Evolutionary conservation across 75 land plant species (phyloP).

Genomic region (Pinus taeda): DNA sequence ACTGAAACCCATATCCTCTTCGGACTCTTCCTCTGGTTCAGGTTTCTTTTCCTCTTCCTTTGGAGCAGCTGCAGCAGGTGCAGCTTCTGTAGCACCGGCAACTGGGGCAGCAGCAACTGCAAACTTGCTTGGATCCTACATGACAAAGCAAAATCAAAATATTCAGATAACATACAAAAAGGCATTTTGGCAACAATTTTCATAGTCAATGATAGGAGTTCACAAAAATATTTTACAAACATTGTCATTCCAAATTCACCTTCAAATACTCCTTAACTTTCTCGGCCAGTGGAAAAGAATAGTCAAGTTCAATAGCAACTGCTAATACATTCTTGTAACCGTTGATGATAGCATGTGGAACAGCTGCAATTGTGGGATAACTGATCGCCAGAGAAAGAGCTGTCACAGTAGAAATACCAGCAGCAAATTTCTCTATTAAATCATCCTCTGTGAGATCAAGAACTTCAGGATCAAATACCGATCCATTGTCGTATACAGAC

Average conservation of each 20-base stretch:
- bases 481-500: constrained; percentile 64
- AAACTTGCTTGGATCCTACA: constrained; percentile 57
- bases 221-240: background rate
- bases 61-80: constrained; percentile 33
- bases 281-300: constrained; percentile 35
- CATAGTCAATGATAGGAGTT: background rate
- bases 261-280: constrained; percentile 62
- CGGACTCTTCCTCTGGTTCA: constrained; percentile 58
- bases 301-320: constrained; percentile 66
- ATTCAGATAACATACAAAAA: background rate
- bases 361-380: constrained; percentile 77
- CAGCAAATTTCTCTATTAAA: constrained; percentile 49
- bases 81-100: constrained; percentile 18
- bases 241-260: constrained; percentile 18
- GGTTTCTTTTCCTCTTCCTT: constrained; percentile 40
- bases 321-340: constrained; percentile 71
- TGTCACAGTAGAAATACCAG: constrained; percentile 59
- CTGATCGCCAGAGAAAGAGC: constrained; percentile 55
- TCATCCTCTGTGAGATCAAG: constrained; percentile 76
- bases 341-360: constrained; percentile 71
- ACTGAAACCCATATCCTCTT: constrained; percentile 64
- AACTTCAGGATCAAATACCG: constrained; percentile 62
- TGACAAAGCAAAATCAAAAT: background rate
- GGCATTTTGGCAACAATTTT: background rate
- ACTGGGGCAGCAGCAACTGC: constrained; percentile 46